phyloP scores from a whole-genome alignment of 106 monocot species.

The Allium sativum region DNA sequence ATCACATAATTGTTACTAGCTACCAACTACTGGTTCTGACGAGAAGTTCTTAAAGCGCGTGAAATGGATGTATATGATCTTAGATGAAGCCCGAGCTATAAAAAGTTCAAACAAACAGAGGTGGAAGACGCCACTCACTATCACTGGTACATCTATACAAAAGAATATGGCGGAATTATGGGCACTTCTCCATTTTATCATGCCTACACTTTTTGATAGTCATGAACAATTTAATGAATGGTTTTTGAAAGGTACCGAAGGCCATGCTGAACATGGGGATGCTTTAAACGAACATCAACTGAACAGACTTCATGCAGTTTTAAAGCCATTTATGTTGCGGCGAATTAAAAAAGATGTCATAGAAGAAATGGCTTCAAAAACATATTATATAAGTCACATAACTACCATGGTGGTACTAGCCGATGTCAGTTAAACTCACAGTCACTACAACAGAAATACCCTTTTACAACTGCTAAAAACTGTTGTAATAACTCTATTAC shows the following conservation, averaged over 20 bases:
- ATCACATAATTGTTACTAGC: slow-evolving; percentile 95
- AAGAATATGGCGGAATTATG: slow-evolving; percentile 99
- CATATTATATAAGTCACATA: no score
- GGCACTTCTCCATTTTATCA: slow-evolving; percentile 99
- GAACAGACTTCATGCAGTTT: slow-evolving; percentile 87
- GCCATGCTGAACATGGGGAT: slow-evolving; percentile 98
- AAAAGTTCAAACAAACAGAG: slow-evolving; percentile 98
- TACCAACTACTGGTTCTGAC: slow-evolving; percentile 91
- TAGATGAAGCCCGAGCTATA: slow-evolving; percentile 99
- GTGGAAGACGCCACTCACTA: slow-evolving; percentile 91
- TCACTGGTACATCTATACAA: slow-evolving; percentile 98
- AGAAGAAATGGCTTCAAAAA: slow-evolving; percentile 92
- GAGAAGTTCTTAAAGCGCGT: slow-evolving; percentile 79
- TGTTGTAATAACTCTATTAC: no score
- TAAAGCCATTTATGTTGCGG: slow-evolving; percentile 96
- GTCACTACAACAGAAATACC: no score
- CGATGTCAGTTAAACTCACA: no score
- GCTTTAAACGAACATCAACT: slow-evolving; percentile 99
- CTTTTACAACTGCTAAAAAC: no score
- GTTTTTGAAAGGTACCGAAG: slow-evolving; percentile 98
- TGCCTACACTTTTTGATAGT: slow-evolving; percentile 98
- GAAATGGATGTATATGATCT: slow-evolving; percentile 98
- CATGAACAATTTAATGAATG: slow-evolving; percentile 99
- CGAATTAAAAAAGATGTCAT: slow-evolving; percentile 97
- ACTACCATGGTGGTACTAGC: no score